phyloP scores from a whole-genome alignment of 2,329 filamentous ascomycete species.

The Hawksworthiomyces lignivorus region DNA sequence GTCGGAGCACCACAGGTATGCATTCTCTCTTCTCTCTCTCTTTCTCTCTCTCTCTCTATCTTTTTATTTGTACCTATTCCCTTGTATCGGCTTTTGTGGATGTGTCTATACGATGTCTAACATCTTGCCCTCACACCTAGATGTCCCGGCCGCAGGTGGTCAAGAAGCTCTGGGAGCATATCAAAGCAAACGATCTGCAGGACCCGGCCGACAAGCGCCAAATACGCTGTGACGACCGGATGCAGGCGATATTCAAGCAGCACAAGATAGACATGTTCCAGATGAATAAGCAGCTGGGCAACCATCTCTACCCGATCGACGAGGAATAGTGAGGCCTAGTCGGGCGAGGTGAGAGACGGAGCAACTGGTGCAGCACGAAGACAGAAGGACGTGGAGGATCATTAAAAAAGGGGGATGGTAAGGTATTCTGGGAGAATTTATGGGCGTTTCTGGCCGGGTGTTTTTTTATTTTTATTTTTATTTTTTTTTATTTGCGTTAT shows the following conservation, averaged over 20 bases:
- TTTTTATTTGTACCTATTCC: no score
- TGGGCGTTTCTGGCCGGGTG: neutral
- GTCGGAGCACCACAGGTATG: conserved; percentile 61
- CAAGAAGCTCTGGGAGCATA: conserved; percentile 93
- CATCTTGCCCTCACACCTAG: conserved; percentile 32
- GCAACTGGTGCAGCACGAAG: neutral
- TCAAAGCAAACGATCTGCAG: conserved; percentile 81
- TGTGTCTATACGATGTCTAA: no score
- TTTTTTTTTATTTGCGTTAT: neutral
- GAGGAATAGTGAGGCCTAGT: conserved; percentile 40
- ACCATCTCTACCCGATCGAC: conserved; percentile 79
- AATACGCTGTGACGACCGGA: conserved; percentile 83
- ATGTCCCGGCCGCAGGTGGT: conserved; percentile 92
- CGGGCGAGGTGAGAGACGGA: neutral
- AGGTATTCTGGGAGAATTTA: no score
- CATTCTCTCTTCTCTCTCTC: neutral
- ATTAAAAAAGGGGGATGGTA: no score
- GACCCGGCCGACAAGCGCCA: conserved; percentile 87
- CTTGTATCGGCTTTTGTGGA: no score
- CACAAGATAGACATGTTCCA: conserved; percentile 96
- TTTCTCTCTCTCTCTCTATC: neutral
- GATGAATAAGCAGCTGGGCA: conserved; percentile 94
- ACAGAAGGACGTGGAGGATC: neutral
- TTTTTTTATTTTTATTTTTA: neutral
- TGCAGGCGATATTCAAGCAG: conserved; percentile 88